Base-by-base conservation (phyloP, 2,329 filamentous ascomycete species). In the Tricladium varicosporioides region DNA sequence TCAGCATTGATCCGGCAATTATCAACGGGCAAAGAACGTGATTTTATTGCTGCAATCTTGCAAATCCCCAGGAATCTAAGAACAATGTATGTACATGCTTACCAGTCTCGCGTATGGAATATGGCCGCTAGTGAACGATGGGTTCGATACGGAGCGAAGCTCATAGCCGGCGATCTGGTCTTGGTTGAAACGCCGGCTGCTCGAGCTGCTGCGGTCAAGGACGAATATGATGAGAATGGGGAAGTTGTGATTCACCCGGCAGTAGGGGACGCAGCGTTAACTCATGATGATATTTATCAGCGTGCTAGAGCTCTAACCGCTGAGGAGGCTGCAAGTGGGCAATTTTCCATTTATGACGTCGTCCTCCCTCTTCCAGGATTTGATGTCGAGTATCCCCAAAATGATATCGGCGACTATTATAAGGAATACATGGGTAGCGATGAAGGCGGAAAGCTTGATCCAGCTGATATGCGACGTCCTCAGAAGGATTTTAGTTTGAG, bases 61-160 rank as follows among this genome's bases (percentile, higher is more conserved):
- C 81, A 82, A 53, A 92, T 99, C 60, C 89, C 88, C 19, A 83
- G 92, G 15, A 91, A 89, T 49, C 78, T 97, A 66, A 84, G 92
- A 45, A 83, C 91, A 57, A 97, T 99, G 89, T 99, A 97, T 70
- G 87, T 96, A 14, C 94, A 99, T 72, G 93, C 94, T 5, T 97
- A 97, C 74, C 94, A 99, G 72, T 96, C 90, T 5, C 83, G 92
- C 40, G 86, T 99, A 8, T 99, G 93, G 93, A 99, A 99, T 75
- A 83, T 85, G 63, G 89, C 85, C 11, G 90, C 85, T 1, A 91
- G 89, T 63, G 85, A 88, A 65, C 88, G 94, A 48, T 96, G 91
- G 88, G 82, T 85, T 44, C 76, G 83, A 2, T 88, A 88, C 69
- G 92, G 92, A 51, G 73, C 79, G 58, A 80, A 80, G 54, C 90